Conservation (phyloP, 768 basidiomycete genomes). For the Pulveroboletus frians region DNA sequence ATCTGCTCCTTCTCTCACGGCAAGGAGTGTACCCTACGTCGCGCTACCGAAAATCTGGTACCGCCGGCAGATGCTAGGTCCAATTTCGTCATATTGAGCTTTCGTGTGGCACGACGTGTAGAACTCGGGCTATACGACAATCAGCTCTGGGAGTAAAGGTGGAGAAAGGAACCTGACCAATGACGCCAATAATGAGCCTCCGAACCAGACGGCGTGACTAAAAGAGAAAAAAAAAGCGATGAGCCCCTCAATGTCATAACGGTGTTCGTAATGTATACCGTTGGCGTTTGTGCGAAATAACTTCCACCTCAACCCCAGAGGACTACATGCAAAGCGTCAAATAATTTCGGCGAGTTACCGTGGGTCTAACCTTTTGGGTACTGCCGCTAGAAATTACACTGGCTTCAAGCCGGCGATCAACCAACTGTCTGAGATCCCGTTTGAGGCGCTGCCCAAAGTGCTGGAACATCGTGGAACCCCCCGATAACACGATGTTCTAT, state of each 20-base stretch:
- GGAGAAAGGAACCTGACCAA: constrained; percentile 49
- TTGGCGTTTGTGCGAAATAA: constrained; percentile 97
- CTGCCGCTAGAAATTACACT: constrained; percentile 72
- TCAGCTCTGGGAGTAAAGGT: background rate
- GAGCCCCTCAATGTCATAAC: background rate
- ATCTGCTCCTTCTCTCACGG: background rate
- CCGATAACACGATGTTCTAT: constrained; percentile 94
- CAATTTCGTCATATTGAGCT: constrained; percentile 90
- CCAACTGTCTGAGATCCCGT: constrained; percentile 89
- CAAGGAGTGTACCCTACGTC: constrained; percentile 39
- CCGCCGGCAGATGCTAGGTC: constrained; percentile 85
- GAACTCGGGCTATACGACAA: constrained; percentile 72
- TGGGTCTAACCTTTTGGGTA: constrained; percentile 56
- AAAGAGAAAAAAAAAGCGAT: constrained; percentile 5
- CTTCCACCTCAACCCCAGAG: constrained; percentile 95
- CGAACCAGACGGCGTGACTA: constrained; percentile 96
- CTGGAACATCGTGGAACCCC: constrained; percentile 99
- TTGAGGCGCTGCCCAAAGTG: constrained; percentile 97
- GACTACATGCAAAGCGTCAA: constrained; percentile 47
- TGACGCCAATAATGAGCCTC: constrained; percentile 90
- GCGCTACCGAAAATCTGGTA: constrained; percentile 93
- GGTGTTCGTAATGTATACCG: constrained; percentile 42
- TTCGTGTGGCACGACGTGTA: constrained; percentile 92
- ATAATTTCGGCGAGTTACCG: background rate
- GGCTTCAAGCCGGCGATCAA: constrained; percentile 82